phyloP scores from a whole-genome alignment of 148 eudicot species.

The Rhododendron griersonianum region DNA sequence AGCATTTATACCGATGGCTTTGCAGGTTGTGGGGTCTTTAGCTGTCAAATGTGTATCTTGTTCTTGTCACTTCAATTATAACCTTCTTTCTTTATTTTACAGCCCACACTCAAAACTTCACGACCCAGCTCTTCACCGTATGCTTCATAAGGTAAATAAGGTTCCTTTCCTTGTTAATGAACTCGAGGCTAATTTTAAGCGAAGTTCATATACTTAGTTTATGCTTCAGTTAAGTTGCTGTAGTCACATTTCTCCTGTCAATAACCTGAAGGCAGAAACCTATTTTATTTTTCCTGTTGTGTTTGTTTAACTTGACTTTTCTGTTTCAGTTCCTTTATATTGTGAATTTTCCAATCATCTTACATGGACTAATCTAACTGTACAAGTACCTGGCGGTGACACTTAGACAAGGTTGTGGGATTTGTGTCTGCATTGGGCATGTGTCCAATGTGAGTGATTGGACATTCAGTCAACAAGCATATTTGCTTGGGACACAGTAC shows the following conservation, averaged over 20 bases:
- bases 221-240: background rate
- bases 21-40: slow-evolving; percentile 63
- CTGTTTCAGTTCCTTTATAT: background rate
- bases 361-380: background rate
- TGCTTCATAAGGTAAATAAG: slow-evolving; percentile 80
- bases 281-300: background rate
- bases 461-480: background rate
- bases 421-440: background rate
- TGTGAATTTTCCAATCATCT: background rate
- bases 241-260: background rate
- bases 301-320: background rate
- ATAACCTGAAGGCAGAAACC: background rate
- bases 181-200: background rate
- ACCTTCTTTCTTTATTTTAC: slow-evolving; percentile 28
- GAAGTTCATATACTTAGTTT: background rate
- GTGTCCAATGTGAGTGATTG: background rate
- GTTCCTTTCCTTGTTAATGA: background rate
- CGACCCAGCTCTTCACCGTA: slow-evolving; percentile 88
- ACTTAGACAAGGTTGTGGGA: background rate
- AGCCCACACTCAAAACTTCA: slow-evolving; percentile 96
- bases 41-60: slow-evolving; percentile 2
- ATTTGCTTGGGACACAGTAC: background rate
- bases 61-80: background rate
- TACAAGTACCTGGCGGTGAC: background rate
- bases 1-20: slow-evolving; percentile 96